Percentiles rank a stretch among this genome's conserved stretches.
These are phyloP conservation scores for Spinacia oleracea DNA, from an alignment of 179 eudicot genomes.

Conservation along the genomic window DNA sequence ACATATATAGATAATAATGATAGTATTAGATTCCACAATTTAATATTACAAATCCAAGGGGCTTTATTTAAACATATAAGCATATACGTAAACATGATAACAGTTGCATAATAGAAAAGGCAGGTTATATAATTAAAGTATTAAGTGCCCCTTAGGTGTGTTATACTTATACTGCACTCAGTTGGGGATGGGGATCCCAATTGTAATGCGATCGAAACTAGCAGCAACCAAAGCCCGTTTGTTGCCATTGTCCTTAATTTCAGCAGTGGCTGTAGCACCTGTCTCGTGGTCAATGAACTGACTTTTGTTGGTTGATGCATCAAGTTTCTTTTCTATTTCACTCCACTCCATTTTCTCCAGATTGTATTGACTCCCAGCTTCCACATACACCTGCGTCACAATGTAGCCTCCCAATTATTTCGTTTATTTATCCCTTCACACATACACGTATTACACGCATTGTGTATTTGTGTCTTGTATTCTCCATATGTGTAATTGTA, in stretches of 20 bases:
- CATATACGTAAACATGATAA: neutral
- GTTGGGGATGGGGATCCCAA: neutral
- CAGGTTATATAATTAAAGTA: neutral
- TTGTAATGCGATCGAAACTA: neutral
- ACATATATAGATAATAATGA: neutral
- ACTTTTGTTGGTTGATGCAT: neutral
- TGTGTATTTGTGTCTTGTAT: too few relatives aligned
- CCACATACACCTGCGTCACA: conserved; percentile 7
- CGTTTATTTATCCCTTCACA: too few relatives aligned
- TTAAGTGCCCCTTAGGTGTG: neutral
- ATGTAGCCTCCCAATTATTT: too few relatives aligned
- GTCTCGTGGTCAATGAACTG: neutral
- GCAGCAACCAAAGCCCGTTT: neutral
- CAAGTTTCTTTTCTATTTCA: neutral
- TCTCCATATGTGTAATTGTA: neutral
- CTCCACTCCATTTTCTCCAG: neutral
- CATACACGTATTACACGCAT: too few relatives aligned
- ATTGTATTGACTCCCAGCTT: neutral
- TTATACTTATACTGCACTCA: neutral
- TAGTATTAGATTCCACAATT: neutral
- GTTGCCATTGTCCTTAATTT: neutral
- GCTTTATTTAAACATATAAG: neutral
- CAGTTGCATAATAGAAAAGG: too few relatives aligned
- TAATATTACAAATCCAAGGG: neutral
- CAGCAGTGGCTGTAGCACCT: neutral